phyloP scores from a whole-genome alignment of 2,329 filamentous ascomycete species.

The Aspergillus jensenii region DNA sequence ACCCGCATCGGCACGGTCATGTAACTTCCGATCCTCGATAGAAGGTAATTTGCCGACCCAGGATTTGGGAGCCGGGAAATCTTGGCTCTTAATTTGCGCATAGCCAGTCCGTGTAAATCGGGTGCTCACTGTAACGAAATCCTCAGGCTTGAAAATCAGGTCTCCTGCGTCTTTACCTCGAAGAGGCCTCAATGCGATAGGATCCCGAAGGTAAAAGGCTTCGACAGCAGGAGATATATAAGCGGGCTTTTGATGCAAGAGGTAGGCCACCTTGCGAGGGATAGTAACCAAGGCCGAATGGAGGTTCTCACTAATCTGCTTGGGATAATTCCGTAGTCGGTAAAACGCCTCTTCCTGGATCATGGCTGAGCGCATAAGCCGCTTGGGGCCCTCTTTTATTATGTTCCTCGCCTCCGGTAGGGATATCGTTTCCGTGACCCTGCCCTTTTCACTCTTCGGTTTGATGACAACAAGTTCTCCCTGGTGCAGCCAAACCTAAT shows the following conservation, averaged over 20 bases:
- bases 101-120: slow-evolving; percentile 87
- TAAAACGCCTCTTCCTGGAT: slow-evolving; percentile 91
- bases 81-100: slow-evolving; percentile 84
- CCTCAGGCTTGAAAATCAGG: slow-evolving; percentile 69
- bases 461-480: slow-evolving; percentile 73
- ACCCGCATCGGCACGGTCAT: slow-evolving; percentile 62
- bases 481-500: slow-evolving; percentile 76
- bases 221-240: slow-evolving; percentile 83
- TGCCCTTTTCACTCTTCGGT: slow-evolving; percentile 48
- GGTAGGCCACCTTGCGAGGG: slow-evolving; percentile 76
- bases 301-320: slow-evolving; percentile 69
- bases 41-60: slow-evolving; percentile 50
- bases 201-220: slow-evolving; percentile 88
- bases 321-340: slow-evolving; percentile 78
- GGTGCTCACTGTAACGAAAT: slow-evolving; percentile 76
- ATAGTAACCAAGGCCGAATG: slow-evolving; percentile 73
- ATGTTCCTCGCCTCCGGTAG: slow-evolving; percentile 64
- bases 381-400: slow-evolving; percentile 56
- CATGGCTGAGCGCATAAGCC: slow-evolving; percentile 68
- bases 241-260: slow-evolving; percentile 72
- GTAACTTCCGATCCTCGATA: slow-evolving; percentile 45
- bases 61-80: slow-evolving; percentile 66
- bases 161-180: slow-evolving; percentile 54
- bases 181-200: slow-evolving; percentile 69
- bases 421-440: slow-evolving; percentile 51